Evolutionary conservation across 768 basidiomycete species (phyloP), one percentile per base, ranked within the genome.

Genomic region (Suillus paluster): DNA sequence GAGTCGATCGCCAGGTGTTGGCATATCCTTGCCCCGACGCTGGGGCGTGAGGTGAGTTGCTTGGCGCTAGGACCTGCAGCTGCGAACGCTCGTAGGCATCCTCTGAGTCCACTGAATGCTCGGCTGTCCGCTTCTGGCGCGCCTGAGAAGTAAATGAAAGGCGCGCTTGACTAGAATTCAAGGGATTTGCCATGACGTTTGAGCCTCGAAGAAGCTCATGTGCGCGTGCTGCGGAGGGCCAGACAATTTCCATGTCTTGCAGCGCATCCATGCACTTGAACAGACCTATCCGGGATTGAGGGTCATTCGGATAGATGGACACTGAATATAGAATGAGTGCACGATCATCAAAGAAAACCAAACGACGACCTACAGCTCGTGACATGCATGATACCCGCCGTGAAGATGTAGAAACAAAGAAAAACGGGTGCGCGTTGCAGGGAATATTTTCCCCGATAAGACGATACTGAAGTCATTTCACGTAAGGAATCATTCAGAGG

Each of bases 301-400:
- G 89, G 66, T 93, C 89, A 42, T 79, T 74, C 2, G 89, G 85
- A 71, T 86, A 84, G 14, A 83, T 77, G 21, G 84, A 86, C 45
- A 92, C 91, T 88, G 64, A 6, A 55, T 23, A 36, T 45, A 23
- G 38, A 33, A 45, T 41, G 53, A 62, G 61, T 60, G 25, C 4
- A 42, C 45, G 25, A 41, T 21, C 6, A 17, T 11, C 33, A 38
- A 60, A 12, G 15, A 49, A 41, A 57, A 23, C 27, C 38, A 27
- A 55, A 54, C 6, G 4, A 21, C 5, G 14, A 83, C 91, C 66
- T 68, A 94, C 91, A 73, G 44, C 79, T 87, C 2, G 86, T 86
- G 50, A 91, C 84, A 67, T 93, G 92, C 89, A 90, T 91, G 57
- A 93, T 85, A 60, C 85, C 85, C 17, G 91, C 90, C 3, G 88